Base-by-base conservation (phyloP, 2,329 filamentous ascomycete genomes). In the Cladophialophora bantiana region DNA sequence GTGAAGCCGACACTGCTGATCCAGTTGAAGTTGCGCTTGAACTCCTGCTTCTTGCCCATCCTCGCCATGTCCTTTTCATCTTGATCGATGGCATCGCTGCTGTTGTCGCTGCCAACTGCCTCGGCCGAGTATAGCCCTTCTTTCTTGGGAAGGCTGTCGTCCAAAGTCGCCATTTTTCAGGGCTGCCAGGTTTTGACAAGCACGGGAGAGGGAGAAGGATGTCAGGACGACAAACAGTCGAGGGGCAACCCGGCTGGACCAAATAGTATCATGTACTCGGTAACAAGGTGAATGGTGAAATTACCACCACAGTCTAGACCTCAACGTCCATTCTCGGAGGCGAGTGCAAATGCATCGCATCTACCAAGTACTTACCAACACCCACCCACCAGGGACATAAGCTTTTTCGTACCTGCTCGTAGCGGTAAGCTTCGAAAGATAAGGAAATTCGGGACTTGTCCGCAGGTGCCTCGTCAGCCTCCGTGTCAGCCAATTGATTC, bases 1-100 rank as follows among this genome's bases (percentile, higher is more conserved):
- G 60, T 63, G 53, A 63, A 63, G 6, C 60, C 60, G 18, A 63
- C 60, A 26, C 60, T 63, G 40, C 60, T 63, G 52, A 63, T 63
- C 60, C 60, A 63, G 52, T 63, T 63, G 57, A 65, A 65, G 40
- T 65, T 61, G 7, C 63, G 57, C 31, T 31, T 32, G 52, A 65
- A 65, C 20, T 65, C 63, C 54, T 65, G 63, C 31, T 61, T 65
- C 57, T 65, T 65, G 50, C 63, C 63, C 36, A 65, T 54, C 6
- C 63, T 18, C 4, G 54, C 31, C 63, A 65, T 65, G 32, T 65
- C 63, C 13, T 45, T 60, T 12, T 42, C 59, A 54, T 61, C 59
- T 42, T 61, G 59, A 35, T 61, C 26, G 45, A 53, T 38, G 1
- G 42, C 59, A 34, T 61, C 59, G 36, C 34, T 61, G 12, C 59